Evolutionary conservation across 1,284 basidiomycete genomes (phyloP), one percentile per base, ranked within the genome.

Genomic region (Flammula alnicola): DNA sequence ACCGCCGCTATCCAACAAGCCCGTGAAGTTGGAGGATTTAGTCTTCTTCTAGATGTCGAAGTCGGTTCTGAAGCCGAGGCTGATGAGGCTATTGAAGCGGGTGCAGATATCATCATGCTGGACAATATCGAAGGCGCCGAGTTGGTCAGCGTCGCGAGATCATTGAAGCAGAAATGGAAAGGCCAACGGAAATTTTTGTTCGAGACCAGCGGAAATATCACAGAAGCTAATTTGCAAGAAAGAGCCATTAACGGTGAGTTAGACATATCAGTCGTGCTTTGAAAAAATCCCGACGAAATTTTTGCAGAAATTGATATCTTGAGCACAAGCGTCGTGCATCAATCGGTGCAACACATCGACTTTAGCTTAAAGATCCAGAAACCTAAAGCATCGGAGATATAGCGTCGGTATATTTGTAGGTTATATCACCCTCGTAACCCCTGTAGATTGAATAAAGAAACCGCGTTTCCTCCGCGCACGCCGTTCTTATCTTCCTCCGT

Each of bases 101-200:
- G 96, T 3, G 96, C 95, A 23, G 95, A 99, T 71, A 88, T 99
- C 42, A 79, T 99, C 65, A 99, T 99, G 96, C 83, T 99, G 16
- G 97, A 99, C 66, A 98, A 98, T 66, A 90, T 98, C 40, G 86
- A 91, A 59, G 93, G 93, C 4, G 72, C 77, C 3, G 79, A 87
- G 58, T 75, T 98, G 36, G 78, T 83, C 6, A 73, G 68, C 25
- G 84, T 88, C 5, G 90, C 93, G 4, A 77, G 75, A 45, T 77
- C 76, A 29, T 69, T 98, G 61, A 91, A 86, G 69, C 79, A 86
- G 59, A 86, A 81, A 60, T 93, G 89, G 89, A 71, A 66, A 11
- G 90, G 87, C 9, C 81, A 89, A 71, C 76, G 87, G 52, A 90
- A 88, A 63, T 97, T 95, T 68, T 66, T 91, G 63, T 81, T 97